phyloP scores from a whole-genome alignment of 495 filamentous ascomycete species.

The Immersiella caudata region DNA sequence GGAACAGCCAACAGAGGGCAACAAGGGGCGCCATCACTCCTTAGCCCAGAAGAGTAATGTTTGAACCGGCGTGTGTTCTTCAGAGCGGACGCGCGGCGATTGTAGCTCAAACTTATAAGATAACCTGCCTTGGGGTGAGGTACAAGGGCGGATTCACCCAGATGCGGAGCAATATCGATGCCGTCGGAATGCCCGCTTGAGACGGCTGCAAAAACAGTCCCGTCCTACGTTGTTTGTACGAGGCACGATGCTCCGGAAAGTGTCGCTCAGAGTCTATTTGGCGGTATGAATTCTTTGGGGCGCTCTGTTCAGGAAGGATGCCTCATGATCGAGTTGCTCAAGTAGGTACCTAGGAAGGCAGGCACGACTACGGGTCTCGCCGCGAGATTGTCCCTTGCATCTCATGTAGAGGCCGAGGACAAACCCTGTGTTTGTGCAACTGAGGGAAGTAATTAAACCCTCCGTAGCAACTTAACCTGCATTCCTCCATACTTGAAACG shows the following conservation, averaged over 20 bases:
- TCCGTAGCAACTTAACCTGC: neutral
- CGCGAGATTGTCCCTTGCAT: neutral
- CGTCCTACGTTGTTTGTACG: neutral
- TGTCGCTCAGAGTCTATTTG: neutral
- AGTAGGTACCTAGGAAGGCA: no score
- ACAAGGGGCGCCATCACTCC: neutral
- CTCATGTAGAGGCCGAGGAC: neutral
- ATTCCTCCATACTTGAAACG: neutral
- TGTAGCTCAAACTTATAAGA: neutral
- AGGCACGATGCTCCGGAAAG: neutral
- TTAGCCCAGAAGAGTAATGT: neutral
- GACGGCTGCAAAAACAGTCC: slow-evolving; percentile 10
- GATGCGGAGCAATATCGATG: slow-evolving; percentile 1
- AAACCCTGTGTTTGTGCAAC: neutral
- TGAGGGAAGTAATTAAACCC: neutral
- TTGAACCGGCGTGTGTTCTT: neutral
- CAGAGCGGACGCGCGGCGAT: neutral
- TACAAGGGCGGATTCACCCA: slow-evolving; percentile 10
- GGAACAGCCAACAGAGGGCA: slow-evolving; percentile 20
- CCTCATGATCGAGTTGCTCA: no score
- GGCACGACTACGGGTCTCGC: neutral
- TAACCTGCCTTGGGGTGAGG: neutral
- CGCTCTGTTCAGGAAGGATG: neutral
- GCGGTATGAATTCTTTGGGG: neutral
- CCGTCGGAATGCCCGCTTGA: slow-evolving; percentile 8